phyloP scores from a whole-genome alignment of 768 basidiomycete species.

The Suillus subluteus region DNA sequence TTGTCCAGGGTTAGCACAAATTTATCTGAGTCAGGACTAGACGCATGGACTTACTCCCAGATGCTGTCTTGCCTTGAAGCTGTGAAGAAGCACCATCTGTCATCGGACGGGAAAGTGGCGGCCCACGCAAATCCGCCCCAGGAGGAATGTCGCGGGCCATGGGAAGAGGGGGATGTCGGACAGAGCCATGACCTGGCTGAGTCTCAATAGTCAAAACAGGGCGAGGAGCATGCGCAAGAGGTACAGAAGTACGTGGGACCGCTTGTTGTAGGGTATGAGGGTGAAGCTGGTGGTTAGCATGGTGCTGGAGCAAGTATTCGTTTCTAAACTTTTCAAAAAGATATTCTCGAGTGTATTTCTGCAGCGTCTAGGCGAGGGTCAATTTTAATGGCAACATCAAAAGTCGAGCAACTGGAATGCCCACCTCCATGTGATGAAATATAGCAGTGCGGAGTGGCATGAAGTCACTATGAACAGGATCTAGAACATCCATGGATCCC shows the following conservation, averaged over 20 bases:
- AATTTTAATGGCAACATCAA: constrained; percentile 19
- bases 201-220: constrained; percentile 69
- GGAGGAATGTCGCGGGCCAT: constrained; percentile 51
- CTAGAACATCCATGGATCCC: constrained; percentile 82
- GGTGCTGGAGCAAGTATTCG: constrained; percentile 60
- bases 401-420: constrained; percentile 26
- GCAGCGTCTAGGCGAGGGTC: constrained; percentile 60
- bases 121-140: constrained; percentile 47
- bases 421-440: constrained; percentile 88
- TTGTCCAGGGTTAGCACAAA: constrained; percentile 21
- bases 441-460: constrained; percentile 74
- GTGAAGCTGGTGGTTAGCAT: constrained; percentile 45
- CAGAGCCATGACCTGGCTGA: constrained; percentile 46
- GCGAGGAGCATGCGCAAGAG: constrained; percentile 45
- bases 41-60: constrained; percentile 41
- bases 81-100: constrained; percentile 36
- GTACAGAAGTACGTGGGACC: constrained; percentile 34
- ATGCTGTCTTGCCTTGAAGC: constrained; percentile 36
- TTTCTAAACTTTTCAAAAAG: constrained; percentile 76
- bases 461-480: constrained; percentile 83
- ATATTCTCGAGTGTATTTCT: constrained; percentile 84
- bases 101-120: constrained; percentile 44
- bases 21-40: constrained; percentile 13
- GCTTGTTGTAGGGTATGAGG: constrained; percentile 49
- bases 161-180: constrained; percentile 49